Evolutionary conservation across 345 rosid genomes (phyloP), one percentile per base, ranked within the genome.

Genomic region (Dovyalis caffra): DNA sequence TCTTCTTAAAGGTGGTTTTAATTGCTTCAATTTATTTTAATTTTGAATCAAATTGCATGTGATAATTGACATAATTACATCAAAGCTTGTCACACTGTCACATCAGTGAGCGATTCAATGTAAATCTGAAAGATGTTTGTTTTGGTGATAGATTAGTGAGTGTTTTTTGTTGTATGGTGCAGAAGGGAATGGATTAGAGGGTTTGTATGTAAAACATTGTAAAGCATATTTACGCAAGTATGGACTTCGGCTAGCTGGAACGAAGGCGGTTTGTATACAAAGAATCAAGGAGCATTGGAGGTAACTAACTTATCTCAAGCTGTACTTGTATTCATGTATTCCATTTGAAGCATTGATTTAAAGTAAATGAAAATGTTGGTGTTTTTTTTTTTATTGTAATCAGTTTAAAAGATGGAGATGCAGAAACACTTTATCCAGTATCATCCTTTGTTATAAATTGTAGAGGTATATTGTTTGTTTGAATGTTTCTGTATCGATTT

Each of bases 271-370:
- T 47, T 85, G 79, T 47, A 57, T 87, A 35, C 69, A 83, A 73
- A 86, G 91, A 74, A 85, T 90, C 28, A 57, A 78, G 66, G 88
- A 84, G 81, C 91, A 89, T 69, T 84, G 82, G 84, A 86, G 85
- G 95, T 87, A 62, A 60, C 7, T 28, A 32, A 20, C 20, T 74
- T 14, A 35, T 28, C 31, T 62, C 31, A 18, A 3, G n/a, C 2
- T 40, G 7, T 11, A 40, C n/a, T n/a, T n/a, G n/a, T n/a, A n/a
- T n/a, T n/a, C n/a, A n/a, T n/a, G n/a, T n/a, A n/a, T n/a, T n/a
- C n/a, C n/a, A n/a, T n/a, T n/a, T n/a, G n/a, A n/a, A n/a, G n/a
- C n/a, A n/a, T n/a, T n/a, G n/a, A n/a, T n/a, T n/a, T n/a, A n/a
- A n/a, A n/a, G n/a, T n/a, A n/a, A n/a, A n/a, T n/a, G n/a, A n/a